Base-by-base conservation (phyloP, 208 protist genomes). In the Trypanosoma mega region DNA sequence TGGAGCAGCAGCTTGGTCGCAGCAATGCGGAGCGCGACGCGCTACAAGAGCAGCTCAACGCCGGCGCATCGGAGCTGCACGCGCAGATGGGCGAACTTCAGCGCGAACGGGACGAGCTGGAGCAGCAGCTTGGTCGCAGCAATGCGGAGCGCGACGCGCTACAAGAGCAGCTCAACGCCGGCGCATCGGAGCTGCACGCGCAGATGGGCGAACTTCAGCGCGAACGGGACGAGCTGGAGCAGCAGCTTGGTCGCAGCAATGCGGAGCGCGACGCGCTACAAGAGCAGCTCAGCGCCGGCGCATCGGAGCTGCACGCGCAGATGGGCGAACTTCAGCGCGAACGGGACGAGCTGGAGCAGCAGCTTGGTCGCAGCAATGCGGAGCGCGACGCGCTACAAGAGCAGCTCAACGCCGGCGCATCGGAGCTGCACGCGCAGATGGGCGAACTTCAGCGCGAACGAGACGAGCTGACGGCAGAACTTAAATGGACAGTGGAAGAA, bases 61-160 rank as follows among this genome's bases (percentile, higher is more conserved):
- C 8, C 16, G 7, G 20, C 26, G 16, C 23, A 14, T 37, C 3
- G 45, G 49, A 64, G 12, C 55, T 64, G 24, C 54, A 49, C 36
- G 45, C 3, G 12, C 36, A 66, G 34, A 14, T 66, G 12, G 46
- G 26, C 3, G 47, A 41, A 3, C 26, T 34, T 1, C 12, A 47
- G 43, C 46, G 11, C 20, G 26, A 66, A 46, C 65, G 43, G 21
- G 65, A 72, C 2, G 45, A 63, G 41, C 36, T 43, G 23, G 16
- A 31, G 39, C 51, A 33, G 5, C 39, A 51, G 39, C 49, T 56
- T 44, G 24, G 44, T 12, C 21, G 1, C 2, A 27, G 48, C 2
- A 27, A 0, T 2, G 50, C 27, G 24, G 61, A 67, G 26, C 36
- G 37, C 34, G 3, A 9, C n/a, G 33, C 33, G 2, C 27, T 59